Evolutionary conservation across 768 basidiomycete species (phyloP).

Genomic region (Terana coerulea): DNA sequence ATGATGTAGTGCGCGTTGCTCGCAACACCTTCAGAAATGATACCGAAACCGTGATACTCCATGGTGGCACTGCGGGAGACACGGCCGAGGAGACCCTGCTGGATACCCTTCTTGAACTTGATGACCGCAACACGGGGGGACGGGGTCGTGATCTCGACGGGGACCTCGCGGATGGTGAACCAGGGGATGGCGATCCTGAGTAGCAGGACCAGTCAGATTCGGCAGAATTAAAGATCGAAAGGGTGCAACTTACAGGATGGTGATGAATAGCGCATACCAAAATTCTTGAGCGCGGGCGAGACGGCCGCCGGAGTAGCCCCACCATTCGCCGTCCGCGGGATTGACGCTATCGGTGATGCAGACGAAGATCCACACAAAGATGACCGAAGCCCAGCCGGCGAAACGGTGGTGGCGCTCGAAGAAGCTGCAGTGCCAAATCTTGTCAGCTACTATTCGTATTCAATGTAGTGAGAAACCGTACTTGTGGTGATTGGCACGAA

Average conservation of each 20-base stretch:
- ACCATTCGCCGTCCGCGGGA: not conserved
- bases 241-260: conserved; percentile 37
- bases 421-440: conserved; percentile 39
- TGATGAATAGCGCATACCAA: conserved; percentile 74
- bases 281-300: conserved; percentile 69
- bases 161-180: conserved; percentile 69
- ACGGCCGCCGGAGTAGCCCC: conserved; percentile 34
- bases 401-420: conserved; percentile 82
- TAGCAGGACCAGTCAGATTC: not conserved
- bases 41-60: conserved; percentile 84
- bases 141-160: conserved; percentile 72
- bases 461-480: conserved; percentile 29
- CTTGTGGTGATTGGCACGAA: conserved; percentile 83
- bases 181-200: conserved; percentile 60
- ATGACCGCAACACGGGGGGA: conserved; percentile 76
- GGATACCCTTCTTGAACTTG: conserved; percentile 80
- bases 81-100: conserved; percentile 73
- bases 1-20: conserved; percentile 79
- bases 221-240: not conserved
- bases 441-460: not conserved
- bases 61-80: conserved; percentile 69
- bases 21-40: conserved; percentile 68
- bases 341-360: conserved; percentile 50
- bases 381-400: conserved; percentile 65
- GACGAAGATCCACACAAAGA: conserved; percentile 55